These are phyloP conservation scores for Asterophora lycoperdoides DNA, from an alignment of 768 basidiomycete species.

Conservation along the genomic window DNA sequence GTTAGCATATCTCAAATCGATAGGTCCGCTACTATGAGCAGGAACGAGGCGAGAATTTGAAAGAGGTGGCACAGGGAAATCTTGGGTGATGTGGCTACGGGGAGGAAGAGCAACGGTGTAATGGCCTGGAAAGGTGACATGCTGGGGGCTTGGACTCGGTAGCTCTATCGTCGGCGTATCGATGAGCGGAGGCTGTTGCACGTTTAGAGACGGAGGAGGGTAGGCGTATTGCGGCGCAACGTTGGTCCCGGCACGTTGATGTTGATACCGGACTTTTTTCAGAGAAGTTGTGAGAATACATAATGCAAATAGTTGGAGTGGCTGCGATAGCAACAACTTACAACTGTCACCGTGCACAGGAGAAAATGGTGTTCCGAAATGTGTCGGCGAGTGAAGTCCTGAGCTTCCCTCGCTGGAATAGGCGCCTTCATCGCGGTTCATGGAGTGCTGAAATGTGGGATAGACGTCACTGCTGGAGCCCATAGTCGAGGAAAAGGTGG, in stretches of 20 bases:
- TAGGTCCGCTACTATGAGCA: slow-evolving; percentile 28
- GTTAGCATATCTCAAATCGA: slow-evolving; percentile 36
- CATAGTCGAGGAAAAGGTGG: slow-evolving; percentile 40
- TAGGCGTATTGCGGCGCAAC: slow-evolving; percentile 53
- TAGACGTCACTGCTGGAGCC: slow-evolving; percentile 57
- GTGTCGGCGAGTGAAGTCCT: slow-evolving; percentile 66
- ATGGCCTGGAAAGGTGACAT: slow-evolving; percentile 39
- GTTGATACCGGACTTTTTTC: slow-evolving; percentile 70
- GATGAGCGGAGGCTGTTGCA: slow-evolving; percentile 47
- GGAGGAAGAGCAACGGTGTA: slow-evolving; percentile 34
- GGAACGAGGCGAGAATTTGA: slow-evolving; percentile 40
- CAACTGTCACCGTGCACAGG: slow-evolving; percentile 47
- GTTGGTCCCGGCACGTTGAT: slow-evolving; percentile 44
- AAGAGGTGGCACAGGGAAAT: slow-evolving; percentile 38
- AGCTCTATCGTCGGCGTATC: slow-evolving; percentile 38
- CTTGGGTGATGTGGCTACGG: slow-evolving; percentile 45
- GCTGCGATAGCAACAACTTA: slow-evolving; percentile 51
- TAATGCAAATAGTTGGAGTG: slow-evolving; percentile 35
- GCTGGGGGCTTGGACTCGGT: slow-evolving; percentile 36
- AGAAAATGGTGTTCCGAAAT: slow-evolving; percentile 45
- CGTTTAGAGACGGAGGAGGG: slow-evolving; percentile 35
- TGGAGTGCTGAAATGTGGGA: slow-evolving; percentile 48
- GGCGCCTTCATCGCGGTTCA: slow-evolving; percentile 58
- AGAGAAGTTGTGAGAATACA: slow-evolving; percentile 30
- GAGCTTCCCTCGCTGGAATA: slow-evolving; percentile 77